Percentiles rank a stretch among this genome's conserved stretches.
Evolutionary conservation across 805 yeast genomes (phyloP).

Genomic region (Suhomyces pyralidae): DNA sequence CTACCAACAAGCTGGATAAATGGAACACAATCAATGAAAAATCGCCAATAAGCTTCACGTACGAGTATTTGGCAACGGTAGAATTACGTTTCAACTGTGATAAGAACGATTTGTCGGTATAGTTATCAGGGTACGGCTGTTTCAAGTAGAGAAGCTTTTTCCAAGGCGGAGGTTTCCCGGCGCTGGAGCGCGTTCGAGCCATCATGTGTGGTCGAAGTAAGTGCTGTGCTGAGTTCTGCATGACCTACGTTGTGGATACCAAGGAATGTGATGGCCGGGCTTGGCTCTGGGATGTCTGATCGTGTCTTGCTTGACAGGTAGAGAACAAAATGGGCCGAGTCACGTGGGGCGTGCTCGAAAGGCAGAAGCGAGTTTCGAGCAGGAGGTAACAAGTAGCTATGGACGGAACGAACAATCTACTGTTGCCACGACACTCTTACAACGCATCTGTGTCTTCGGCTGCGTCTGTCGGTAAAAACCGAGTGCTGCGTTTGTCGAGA

Average conservation of each 20-base stretch:
- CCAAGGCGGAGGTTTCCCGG: constrained; percentile 51
- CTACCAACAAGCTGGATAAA: constrained; percentile 58
- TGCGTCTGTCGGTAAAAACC: neutral
- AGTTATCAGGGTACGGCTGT: constrained; percentile 89
- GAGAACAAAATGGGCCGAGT: neutral
- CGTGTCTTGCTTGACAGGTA: neutral
- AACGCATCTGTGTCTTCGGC: constrained; percentile 11
- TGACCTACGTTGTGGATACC: neutral
- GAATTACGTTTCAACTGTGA: constrained; percentile 75
- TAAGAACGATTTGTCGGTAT: constrained; percentile 79
- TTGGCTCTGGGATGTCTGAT: neutral
- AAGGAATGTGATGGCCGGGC: neutral
- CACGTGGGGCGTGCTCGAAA: neutral
- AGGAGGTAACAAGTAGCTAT: neutral
- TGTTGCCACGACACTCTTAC: constrained; percentile 14
- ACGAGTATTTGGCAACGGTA: constrained; percentile 66
- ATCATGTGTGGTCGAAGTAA: neutral
- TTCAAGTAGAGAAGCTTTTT: constrained; percentile 77
- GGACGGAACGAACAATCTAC: constrained; percentile 7
- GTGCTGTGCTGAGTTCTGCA: neutral
- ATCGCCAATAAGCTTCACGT: constrained; percentile 63
- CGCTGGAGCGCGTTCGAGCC: neutral
- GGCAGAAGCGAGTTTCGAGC: neutral
- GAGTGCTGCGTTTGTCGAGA: constrained; percentile 11
- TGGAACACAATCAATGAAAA: constrained; percentile 67